Conservation (phyloP, 164 flowering plant genomes). For the Chimonanthus salicifolius region DNA sequence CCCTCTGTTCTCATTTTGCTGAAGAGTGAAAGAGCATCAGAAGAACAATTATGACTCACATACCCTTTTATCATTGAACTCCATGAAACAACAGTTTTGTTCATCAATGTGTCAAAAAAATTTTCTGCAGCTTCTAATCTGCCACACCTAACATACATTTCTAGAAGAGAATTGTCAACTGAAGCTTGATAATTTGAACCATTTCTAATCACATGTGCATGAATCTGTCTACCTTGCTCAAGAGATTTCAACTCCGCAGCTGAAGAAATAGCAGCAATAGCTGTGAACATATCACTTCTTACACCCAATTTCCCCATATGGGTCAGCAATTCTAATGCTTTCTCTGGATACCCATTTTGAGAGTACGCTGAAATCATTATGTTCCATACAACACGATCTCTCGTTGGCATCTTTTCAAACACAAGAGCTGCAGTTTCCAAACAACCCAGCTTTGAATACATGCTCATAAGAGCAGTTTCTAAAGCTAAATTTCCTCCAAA, state of each 20-base stretch:
- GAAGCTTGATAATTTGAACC: constrained; percentile 39
- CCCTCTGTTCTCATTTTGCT: constrained; percentile 42
- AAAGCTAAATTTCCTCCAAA: constrained; percentile 29
- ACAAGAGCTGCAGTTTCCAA: constrained; percentile 29
- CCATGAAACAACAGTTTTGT: constrained; percentile 50
- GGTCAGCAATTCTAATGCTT: constrained; percentile 32
- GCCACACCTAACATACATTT: constrained; percentile 50
- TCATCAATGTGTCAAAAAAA: constrained; percentile 29
- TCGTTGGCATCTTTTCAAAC: constrained; percentile 40
- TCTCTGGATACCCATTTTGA: constrained; percentile 29
- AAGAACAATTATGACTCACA: constrained; percentile 25
- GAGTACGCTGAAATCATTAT: constrained; percentile 42
- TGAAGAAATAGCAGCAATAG: constrained; percentile 39
- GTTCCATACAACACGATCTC: constrained; percentile 56
- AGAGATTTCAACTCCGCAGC: constrained; percentile 39
- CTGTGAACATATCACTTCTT: constrained; percentile 44
- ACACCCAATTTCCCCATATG: constrained; percentile 37
- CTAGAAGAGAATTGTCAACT: constrained; percentile 53
- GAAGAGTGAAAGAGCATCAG: constrained; percentile 44
- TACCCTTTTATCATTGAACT: constrained; percentile 52
- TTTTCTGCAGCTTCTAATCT: constrained; percentile 25
- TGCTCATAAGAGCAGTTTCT: constrained; percentile 45
- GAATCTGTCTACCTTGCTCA: constrained; percentile 38
- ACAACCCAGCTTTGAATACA: constrained; percentile 44
- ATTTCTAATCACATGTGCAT: constrained; percentile 46